Conservation (phyloP, 2,329 filamentous ascomycete species). For the Gaeumannomyces tritici region DNA sequence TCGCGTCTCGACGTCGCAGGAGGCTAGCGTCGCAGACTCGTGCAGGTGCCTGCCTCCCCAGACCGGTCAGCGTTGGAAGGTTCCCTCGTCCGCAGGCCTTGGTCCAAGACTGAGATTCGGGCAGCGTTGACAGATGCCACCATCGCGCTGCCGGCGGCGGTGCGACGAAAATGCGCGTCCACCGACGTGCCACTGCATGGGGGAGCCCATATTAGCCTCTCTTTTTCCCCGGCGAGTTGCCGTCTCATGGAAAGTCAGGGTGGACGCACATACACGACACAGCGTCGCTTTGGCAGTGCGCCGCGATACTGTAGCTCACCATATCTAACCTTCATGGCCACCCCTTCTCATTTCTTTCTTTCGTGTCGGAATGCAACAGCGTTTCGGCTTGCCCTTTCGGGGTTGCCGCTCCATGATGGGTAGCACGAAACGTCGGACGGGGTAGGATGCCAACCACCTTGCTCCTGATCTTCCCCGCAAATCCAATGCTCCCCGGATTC, state of each 20-base stretch:
- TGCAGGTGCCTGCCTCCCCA: background rate
- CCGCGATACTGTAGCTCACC: background rate
- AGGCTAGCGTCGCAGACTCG: background rate
- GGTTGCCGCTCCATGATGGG: background rate
- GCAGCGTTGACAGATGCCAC: background rate
- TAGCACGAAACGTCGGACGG: background rate
- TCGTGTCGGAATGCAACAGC: background rate
- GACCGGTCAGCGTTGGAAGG: background rate
- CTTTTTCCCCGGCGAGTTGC: background rate
- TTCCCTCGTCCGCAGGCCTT: background rate
- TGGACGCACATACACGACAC: background rate
- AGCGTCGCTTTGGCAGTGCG: background rate
- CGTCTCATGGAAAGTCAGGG: background rate
- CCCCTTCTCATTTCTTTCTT: background rate
- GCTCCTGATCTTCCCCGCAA: background rate
- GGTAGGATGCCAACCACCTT: background rate
- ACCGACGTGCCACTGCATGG: background rate
- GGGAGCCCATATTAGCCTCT: background rate
- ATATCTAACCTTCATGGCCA: background rate
- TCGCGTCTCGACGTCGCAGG: background rate
- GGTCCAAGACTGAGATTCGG: background rate
- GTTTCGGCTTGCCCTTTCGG: background rate
- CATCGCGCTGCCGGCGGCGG: background rate
- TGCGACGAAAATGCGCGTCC: background rate
- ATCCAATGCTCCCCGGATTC: background rate